Percentiles rank a stretch among this genome's conserved stretches.
Evolutionary conservation across 2,329 filamentous ascomycete species (phyloP).

Genomic region (Penicillium expansum): DNA sequence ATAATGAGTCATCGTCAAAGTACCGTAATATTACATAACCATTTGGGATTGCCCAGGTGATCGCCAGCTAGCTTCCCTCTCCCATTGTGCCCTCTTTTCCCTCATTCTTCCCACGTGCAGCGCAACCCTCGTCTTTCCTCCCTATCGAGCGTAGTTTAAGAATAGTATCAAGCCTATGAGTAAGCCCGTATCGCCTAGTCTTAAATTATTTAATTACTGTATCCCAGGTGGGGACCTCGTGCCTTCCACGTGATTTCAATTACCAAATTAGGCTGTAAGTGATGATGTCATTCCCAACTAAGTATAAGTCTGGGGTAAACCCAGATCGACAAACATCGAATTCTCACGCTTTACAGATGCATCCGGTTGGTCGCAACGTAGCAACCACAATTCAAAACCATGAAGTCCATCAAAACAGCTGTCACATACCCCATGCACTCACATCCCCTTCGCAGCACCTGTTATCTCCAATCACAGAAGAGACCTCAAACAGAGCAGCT

Average conservation of each 20-base stretch:
- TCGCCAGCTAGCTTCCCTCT: too few species aligned
- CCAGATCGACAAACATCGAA: not conserved
- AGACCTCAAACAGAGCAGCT: not conserved
- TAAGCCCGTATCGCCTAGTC: too few species aligned
- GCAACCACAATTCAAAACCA: not conserved
- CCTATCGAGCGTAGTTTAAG: too few species aligned
- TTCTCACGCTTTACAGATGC: not conserved
- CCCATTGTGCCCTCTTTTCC: too few species aligned
- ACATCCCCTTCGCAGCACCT: not conserved
- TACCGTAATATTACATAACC: too few species aligned
- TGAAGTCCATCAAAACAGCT: not conserved
- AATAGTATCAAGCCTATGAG: too few species aligned
- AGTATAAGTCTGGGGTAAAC: not conserved
- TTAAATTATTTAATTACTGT: too few species aligned
- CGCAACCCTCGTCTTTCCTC: too few species aligned
- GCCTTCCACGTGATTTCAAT: not conserved
- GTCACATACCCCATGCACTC: not conserved
- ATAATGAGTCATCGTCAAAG: too few species aligned
- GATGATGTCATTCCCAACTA: conserved; percentile 2
- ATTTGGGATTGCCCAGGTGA: too few species aligned
- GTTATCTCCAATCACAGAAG: not conserved
- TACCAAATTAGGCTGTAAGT: not conserved
- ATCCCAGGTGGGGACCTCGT: too few species aligned
- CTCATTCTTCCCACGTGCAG: too few species aligned
- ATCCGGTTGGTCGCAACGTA: not conserved